Conservation (phyloP, 345 rosid species). For the Sisymbrium irio region DNA sequence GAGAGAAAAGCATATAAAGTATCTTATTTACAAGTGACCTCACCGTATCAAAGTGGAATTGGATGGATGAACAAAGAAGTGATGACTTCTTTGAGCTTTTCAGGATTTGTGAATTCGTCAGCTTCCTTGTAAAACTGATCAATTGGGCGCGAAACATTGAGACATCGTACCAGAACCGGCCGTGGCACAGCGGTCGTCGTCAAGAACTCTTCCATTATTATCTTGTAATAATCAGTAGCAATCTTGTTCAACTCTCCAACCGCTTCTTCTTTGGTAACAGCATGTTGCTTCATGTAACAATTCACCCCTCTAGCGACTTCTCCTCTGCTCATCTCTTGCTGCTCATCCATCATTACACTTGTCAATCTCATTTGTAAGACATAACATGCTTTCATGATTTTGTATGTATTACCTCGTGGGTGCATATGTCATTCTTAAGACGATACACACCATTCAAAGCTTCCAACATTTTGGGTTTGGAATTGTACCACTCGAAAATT, state of each 20-base stretch:
- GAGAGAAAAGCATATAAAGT: no score
- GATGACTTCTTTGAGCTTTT: background rate
- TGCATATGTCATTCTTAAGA: background rate
- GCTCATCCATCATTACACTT: background rate
- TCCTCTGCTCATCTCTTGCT: slow-evolving; percentile 7
- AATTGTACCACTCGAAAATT: background rate
- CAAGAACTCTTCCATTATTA: slow-evolving; percentile 2
- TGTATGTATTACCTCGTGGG: background rate
- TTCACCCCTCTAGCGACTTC: slow-evolving; percentile 14
- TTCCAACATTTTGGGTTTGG: slow-evolving; percentile 3
- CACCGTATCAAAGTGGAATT: background rate
- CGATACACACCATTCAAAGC: background rate
- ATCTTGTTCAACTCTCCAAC: background rate
- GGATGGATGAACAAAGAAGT: background rate
- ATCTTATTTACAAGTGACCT: background rate
- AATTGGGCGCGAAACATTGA: background rate
- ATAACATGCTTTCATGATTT: background rate
- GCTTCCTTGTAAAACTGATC: background rate
- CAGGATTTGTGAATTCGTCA: background rate
- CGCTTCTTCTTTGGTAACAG: slow-evolving; percentile 4
- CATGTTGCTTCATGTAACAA: slow-evolving; percentile 18
- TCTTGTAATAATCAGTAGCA: background rate
- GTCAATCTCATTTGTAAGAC: background rate
- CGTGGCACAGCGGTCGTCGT: slow-evolving; percentile 3
- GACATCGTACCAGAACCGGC: background rate